Conservation (phyloP, 371 early-diverging fungal genomes). For the Lichtheimia hyalospora region DNA sequence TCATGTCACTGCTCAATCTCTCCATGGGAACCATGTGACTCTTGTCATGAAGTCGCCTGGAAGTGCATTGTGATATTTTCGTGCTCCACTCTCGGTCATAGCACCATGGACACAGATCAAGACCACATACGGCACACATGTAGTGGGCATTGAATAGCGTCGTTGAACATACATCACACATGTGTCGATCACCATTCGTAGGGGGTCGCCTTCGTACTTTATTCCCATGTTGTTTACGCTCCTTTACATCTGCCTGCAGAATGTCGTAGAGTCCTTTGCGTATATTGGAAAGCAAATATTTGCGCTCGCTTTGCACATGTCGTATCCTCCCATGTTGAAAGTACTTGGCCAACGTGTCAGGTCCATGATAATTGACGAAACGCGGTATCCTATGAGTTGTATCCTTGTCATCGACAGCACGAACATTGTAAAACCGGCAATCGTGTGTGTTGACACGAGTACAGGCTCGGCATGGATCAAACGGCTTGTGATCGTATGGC, state of each 20-base stretch:
- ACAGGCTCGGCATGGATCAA: no score
- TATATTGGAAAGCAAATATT: constrained; percentile 2
- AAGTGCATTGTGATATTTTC: constrained; percentile 9
- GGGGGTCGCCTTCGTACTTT: constrained; percentile 12
- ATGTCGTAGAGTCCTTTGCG: constrained; percentile 4
- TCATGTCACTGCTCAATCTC: constrained; percentile 17
- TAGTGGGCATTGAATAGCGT: constrained; percentile 49
- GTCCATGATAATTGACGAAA: constrained; percentile 7
- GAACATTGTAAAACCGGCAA: constrained; percentile 16
- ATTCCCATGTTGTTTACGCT: background rate
- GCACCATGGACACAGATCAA: constrained; percentile 60
- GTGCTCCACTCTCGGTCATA: constrained; percentile 21
- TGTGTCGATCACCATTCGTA: constrained; percentile 26
- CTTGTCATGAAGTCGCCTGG: constrained; percentile 18
- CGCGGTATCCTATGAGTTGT: constrained; percentile 3
- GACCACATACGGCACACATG: constrained; percentile 54
- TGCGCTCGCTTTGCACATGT: background rate
- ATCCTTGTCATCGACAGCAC: constrained; percentile 1
- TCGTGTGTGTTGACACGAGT: background rate
- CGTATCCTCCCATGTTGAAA: background rate
- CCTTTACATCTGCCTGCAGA: constrained; percentile 5
- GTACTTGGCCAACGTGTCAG: background rate
- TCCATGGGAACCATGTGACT: constrained; percentile 40
- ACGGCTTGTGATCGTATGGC: no score
- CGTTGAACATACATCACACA: constrained; percentile 53